Base-by-base conservation (phyloP, 345 rosid species). In the Arabidopsis arenosa region DNA sequence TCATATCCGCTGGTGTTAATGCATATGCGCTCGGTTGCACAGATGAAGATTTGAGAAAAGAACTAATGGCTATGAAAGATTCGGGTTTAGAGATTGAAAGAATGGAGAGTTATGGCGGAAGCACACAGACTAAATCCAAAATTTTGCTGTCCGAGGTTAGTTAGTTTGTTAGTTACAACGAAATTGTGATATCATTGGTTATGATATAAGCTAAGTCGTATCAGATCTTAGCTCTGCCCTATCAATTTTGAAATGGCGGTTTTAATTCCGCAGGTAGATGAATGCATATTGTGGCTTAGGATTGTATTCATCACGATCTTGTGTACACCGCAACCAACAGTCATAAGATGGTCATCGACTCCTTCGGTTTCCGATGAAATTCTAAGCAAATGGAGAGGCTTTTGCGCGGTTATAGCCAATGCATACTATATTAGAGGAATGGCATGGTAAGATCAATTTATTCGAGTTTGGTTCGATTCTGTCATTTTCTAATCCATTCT, bases 311-410 rank as follows among this genome's bases (percentile, higher is more conserved):
- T 93, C 69, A 93, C 94, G 35, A 93, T 93, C 70, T 80, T 93
- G 86, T 93, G 98, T 70, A 93, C 98, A 0, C 98, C 98, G 15
- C 97, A 93, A 72, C 98, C 92, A 32, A 91, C 98, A 3, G 70
- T 93, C 1, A 85, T 91, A 33, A 85, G 98, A 76, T 91, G 98
- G 97, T 93, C 98, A 39, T 81, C 94, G 59, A 71, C 82, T 23
- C 81, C 93, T 12, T 78, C 94, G 0, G 97, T 88, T 39, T 88
- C 97, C 0, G 86, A 85, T 64, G 89, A 89, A 51, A 81, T 75
- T 54, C 84, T 78, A 61, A 78, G 76, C 52, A 80, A 80, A n/a
- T 91, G 97, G 96, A 87, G 86, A 82, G 98, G 98, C 69, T 93
- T 93, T 76, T 91, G 96, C 67, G 94, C 94, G 26, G 80, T 93